Percentiles rank a stretch among this genome's conserved stretches.
Evolutionary conservation across 2,329 filamentous ascomycete species (phyloP).

Genomic region (Drechslerella stenobrocha): DNA sequence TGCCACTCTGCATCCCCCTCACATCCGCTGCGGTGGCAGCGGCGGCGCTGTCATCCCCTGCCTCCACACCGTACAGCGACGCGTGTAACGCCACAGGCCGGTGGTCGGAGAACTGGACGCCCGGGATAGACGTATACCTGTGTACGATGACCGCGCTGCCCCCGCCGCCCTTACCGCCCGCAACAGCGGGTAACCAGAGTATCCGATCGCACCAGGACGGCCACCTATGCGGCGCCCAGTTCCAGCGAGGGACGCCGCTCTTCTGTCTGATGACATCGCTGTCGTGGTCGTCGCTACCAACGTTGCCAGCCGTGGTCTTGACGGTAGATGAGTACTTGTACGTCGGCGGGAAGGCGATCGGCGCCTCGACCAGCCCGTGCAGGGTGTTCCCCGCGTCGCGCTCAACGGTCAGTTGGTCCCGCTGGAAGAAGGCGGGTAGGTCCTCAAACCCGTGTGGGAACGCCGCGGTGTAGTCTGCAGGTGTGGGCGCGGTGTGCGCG

Average conservation of each 20-base stretch:
- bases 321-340: conserved; percentile 72
- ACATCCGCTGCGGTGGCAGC: no score
- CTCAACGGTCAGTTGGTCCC: conserved; percentile 80
- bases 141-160: conserved; percentile 62
- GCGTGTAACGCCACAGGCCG: conserved; percentile 76
- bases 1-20: conserved; percentile 30
- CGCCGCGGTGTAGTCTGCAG: conserved; percentile 60
- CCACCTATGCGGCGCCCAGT: conserved; percentile 80
- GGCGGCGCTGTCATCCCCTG: conserved; percentile 17
- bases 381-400: conserved; percentile 69
- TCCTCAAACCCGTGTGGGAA: conserved; percentile 66
- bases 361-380: conserved; percentile 75
- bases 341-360: conserved; percentile 80
- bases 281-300: conserved; percentile 52
- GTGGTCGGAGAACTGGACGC: conserved; percentile 85
- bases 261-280: conserved; percentile 27
- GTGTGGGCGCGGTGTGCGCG: conserved; percentile 66
- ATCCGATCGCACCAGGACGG: conserved; percentile 94
- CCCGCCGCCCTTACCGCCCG: neutral
- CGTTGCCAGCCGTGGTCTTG: conserved; percentile 56
- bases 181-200: conserved; percentile 65
- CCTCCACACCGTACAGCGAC: conserved; percentile 61
- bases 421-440: conserved; percentile 61
- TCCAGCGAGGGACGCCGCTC: conserved; percentile 60
- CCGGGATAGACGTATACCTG: conserved; percentile 73